Percentiles rank a stretch among this genome's conserved stretches.
Conservation (phyloP, 805 yeast species). For the Yueomyces sinensis region DNA sequence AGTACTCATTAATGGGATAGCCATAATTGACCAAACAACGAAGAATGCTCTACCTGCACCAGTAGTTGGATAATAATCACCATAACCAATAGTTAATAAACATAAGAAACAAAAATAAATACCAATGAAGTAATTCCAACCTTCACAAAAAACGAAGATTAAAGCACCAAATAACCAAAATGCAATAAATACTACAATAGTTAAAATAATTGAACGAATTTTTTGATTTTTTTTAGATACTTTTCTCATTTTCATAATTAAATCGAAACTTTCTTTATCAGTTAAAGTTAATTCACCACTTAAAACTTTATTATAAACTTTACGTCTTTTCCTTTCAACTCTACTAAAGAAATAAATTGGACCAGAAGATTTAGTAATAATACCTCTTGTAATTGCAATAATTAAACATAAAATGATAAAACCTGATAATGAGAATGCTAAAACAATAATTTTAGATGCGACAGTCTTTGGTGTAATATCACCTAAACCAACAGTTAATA, state of each 20-base stretch:
- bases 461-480: slow-evolving; percentile 45
- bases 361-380: slow-evolving; percentile 45
- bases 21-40: slow-evolving; percentile 66
- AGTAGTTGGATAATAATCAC: slow-evolving; percentile 52
- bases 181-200: slow-evolving; percentile 32
- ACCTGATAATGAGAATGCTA: slow-evolving; percentile 58
- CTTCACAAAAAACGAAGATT: slow-evolving; percentile 45
- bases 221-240: slow-evolving; percentile 29
- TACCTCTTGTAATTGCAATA: slow-evolving; percentile 53
- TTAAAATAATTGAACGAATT: slow-evolving; percentile 26
- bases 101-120: slow-evolving; percentile 70
- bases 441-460: slow-evolving; percentile 42
- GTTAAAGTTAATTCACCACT: slow-evolving; percentile 17
- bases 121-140: slow-evolving; percentile 58
- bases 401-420: slow-evolving; percentile 63
- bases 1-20: slow-evolving; percentile 81
- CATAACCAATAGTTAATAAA: slow-evolving; percentile 75
- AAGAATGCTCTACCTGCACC: slow-evolving; percentile 63
- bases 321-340: slow-evolving; percentile 37
- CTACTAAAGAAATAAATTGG: slow-evolving; percentile 57
- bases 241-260: slow-evolving; percentile 40
- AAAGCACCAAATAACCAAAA: slow-evolving; percentile 70
- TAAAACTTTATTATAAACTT: slow-evolving; percentile 9
- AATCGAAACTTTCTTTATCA: slow-evolving; percentile 37
- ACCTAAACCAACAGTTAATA: slow-evolving; percentile 73